Evolutionary conservation across 805 yeast species (phyloP).

Genomic region (Kuraishia ogatae): DNA sequence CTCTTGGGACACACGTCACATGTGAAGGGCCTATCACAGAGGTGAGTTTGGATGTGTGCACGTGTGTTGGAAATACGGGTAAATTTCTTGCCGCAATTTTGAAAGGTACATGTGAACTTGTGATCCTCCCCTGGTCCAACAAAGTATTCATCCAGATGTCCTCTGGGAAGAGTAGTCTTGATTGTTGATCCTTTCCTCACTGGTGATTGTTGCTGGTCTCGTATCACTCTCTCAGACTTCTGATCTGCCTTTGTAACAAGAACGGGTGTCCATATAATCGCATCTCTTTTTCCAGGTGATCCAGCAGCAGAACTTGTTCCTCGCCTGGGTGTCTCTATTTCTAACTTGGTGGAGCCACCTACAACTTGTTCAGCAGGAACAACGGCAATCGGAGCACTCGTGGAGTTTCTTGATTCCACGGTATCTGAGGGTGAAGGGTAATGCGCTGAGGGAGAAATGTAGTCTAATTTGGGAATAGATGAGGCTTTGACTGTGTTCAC

Average conservation of each 20-base stretch:
- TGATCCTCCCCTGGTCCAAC: slow-evolving; percentile 71
- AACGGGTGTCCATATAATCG: slow-evolving; percentile 25
- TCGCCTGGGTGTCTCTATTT: background rate
- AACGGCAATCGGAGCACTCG: background rate
- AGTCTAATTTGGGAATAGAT: background rate
- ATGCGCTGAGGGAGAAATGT: background rate
- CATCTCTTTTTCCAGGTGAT: slow-evolving; percentile 16
- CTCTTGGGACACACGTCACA: slow-evolving; percentile 75
- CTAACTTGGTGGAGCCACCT: background rate
- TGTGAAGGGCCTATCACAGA: slow-evolving; percentile 85
- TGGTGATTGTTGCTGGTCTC: slow-evolving; percentile 35
- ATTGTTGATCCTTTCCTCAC: slow-evolving; percentile 38
- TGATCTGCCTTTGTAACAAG: slow-evolving; percentile 22
- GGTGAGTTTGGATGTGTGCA: slow-evolving; percentile 94
- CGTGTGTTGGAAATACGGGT: slow-evolving; percentile 86
- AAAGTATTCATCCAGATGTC: slow-evolving; percentile 78
- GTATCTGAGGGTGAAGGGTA: background rate
- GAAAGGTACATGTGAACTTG: slow-evolving; percentile 64
- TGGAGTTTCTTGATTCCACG: background rate
- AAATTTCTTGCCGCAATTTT: slow-evolving; percentile 75
- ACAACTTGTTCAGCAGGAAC: background rate
- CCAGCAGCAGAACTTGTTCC: background rate
- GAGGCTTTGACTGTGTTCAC: background rate
- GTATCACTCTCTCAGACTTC: slow-evolving; percentile 18
- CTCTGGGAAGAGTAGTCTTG: slow-evolving; percentile 75